Evolutionary conservation across 257 asterid species (phyloP).

Genomic region (Solanum boliviense): DNA sequence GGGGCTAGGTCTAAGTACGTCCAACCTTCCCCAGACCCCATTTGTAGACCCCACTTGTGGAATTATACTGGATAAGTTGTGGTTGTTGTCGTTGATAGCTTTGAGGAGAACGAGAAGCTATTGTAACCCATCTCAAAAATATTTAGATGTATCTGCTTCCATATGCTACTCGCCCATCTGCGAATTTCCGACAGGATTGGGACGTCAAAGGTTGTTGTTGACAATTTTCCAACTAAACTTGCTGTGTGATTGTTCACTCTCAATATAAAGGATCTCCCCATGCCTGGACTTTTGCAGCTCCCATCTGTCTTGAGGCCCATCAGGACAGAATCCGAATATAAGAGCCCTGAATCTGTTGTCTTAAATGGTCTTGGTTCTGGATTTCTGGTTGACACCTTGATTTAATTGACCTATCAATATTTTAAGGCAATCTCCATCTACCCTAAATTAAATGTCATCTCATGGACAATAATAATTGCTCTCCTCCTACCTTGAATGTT

Average conservation of each 20-base stretch:
- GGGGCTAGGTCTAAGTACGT: not conserved
- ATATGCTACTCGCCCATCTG: not conserved
- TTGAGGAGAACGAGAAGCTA: not conserved
- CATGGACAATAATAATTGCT: not conserved
- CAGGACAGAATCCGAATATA: not conserved
- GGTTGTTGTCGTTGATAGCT: not conserved
- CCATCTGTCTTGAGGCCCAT: not conserved
- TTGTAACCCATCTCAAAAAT: not conserved
- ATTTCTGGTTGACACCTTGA: not conserved
- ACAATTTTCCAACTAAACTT: not conserved
- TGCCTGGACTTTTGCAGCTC: not conserved
- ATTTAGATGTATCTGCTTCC: not conserved
- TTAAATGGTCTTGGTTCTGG: not conserved
- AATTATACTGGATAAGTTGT: not conserved
- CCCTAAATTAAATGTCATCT: not conserved
- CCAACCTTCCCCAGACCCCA: not conserved
- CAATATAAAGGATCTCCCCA: not conserved
- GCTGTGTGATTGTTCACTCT: not conserved
- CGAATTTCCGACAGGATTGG: not conserved
- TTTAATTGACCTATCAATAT: not conserved
- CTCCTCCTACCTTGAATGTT: not conserved
- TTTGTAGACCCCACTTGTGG: not conserved
- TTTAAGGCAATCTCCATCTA: not conserved
- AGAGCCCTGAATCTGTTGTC: not conserved
- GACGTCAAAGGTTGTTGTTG: not conserved